Evolutionary conservation across 106 monocot species (phyloP).

Genomic region (Dendrobium chrysotoxum): DNA sequence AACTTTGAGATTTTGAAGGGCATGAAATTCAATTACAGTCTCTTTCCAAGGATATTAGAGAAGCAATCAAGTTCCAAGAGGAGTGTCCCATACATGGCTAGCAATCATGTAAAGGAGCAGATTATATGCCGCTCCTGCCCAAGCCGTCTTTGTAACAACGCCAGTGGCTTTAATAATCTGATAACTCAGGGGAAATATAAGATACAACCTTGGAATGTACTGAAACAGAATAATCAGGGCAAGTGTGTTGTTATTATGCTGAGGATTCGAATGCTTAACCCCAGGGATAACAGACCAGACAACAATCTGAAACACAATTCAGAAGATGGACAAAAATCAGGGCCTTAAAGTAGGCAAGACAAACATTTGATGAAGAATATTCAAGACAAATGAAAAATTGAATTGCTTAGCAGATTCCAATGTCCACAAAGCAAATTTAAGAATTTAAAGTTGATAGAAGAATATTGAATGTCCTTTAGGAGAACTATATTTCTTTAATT

Average conservation of each 20-base stretch:
- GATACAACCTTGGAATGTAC: conserved; percentile 76
- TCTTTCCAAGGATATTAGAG: background rate
- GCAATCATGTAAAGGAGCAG: conserved; percentile 85
- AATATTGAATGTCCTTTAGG: background rate
- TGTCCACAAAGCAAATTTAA: background rate
- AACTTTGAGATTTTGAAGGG: background rate
- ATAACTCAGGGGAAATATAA: conserved; percentile 75
- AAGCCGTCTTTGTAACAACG: conserved; percentile 76
- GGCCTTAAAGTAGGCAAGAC: background rate
- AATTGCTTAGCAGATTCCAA: background rate
- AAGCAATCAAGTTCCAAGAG: background rate
- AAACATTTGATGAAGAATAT: conserved; percentile 2
- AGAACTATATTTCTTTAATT: too few species aligned
- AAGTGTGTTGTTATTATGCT: conserved; percentile 58
- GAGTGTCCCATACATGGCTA: conserved; percentile 66
- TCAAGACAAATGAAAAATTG: background rate
- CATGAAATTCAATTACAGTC: background rate
- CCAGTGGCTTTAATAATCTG: conserved; percentile 81
- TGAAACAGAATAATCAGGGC: conserved; percentile 76
- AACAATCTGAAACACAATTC: conserved; percentile 55
- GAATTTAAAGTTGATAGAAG: background rate
- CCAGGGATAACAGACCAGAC: conserved; percentile 76
- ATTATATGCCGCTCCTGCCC: conserved; percentile 89
- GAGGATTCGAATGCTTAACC: conserved; percentile 41
- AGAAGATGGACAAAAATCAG: background rate